Conservation (phyloP, 495 filamentous ascomycete genomes). For the Penicillium chermesinum region DNA sequence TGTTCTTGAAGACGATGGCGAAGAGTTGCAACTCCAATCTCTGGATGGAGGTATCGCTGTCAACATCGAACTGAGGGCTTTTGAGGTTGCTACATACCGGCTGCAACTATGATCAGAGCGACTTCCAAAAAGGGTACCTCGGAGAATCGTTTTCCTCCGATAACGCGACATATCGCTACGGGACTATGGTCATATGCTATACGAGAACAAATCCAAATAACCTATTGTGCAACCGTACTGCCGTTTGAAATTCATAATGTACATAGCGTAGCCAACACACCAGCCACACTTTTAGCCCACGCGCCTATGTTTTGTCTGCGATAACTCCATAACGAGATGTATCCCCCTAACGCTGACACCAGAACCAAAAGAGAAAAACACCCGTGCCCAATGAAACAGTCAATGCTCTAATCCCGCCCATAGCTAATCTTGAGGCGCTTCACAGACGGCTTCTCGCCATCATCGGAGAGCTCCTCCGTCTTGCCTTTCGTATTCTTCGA, state of each 20-base stretch:
- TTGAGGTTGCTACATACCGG: conserved; percentile 85
- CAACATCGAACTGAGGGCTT: conserved; percentile 67
- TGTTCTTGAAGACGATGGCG: conserved; percentile 56
- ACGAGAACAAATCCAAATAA: no score
- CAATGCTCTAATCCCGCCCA: conserved; percentile 34
- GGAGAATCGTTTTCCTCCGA: no score
- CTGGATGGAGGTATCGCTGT: conserved; percentile 46
- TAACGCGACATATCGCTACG: no score
- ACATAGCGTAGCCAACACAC: conserved; percentile 13
- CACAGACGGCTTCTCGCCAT: conserved; percentile 39
- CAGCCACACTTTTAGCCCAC: conserved; percentile 1
- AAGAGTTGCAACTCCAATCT: conserved; percentile 40
- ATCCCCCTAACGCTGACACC: no score
- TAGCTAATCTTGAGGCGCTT: conserved; percentile 52
- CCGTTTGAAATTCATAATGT: conserved; percentile 18
- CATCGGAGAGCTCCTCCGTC: conserved; percentile 39
- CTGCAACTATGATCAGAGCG: conserved; percentile 53
- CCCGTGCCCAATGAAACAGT: conserved; percentile 3
- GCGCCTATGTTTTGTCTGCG: conserved; percentile 6
- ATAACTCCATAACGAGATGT: conserved; percentile 10
- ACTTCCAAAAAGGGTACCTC: no score
- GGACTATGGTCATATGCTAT: no score
- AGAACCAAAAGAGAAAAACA: background rate
- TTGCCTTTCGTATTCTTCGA: conserved; percentile 31
- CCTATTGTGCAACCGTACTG: conserved; percentile 3